A percentile compares a stretch with the other conserved stretches of the same genome.
Conservation (phyloP, 2,329 filamentous ascomycete species). For the Talaromyces sp. region DNA sequence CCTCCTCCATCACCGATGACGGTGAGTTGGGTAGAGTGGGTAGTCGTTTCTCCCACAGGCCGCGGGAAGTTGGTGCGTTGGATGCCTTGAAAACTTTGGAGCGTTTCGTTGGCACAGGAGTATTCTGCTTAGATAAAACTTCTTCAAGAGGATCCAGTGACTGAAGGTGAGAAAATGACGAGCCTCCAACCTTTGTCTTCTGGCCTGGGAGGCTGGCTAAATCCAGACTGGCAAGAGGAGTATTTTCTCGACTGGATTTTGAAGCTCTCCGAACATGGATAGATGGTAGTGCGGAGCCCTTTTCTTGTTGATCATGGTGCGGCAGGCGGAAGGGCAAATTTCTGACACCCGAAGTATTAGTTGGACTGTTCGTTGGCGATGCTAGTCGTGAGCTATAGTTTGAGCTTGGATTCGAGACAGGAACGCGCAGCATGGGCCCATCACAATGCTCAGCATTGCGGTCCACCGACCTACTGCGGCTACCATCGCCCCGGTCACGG, state of each 20-base stretch:
- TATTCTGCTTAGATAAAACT: constrained; percentile 16
- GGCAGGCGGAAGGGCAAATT: constrained; percentile 18
- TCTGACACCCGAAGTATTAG: neutral
- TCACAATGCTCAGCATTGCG: constrained; percentile 4
- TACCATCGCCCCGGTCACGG: constrained; percentile 6
- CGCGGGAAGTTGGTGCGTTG: constrained; percentile 22
- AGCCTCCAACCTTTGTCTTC: constrained; percentile 2
- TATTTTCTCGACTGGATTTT: constrained; percentile 20
- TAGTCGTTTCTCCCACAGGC: constrained; percentile 35
- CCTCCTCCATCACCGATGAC: constrained; percentile 42
- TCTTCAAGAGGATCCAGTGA: constrained; percentile 19
- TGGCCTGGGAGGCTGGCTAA: constrained; percentile 2
- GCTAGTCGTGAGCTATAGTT: constrained; percentile 10
- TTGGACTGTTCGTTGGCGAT: constrained; percentile 9
- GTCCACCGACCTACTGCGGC: neutral
- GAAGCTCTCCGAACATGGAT: constrained; percentile 36
- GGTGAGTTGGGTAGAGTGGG: constrained; percentile 44
- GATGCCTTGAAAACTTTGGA: constrained; percentile 14
- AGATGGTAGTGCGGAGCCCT: constrained; percentile 18
- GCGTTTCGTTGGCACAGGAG: constrained; percentile 19
- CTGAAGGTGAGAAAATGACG: neutral
- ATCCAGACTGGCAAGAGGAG: constrained; percentile 15
- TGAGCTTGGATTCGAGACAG: constrained; percentile 9
- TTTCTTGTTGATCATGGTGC: constrained; percentile 10
- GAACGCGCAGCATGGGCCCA: neutral